These are phyloP conservation scores for Isatis lusitanica DNA, from an alignment of 441 rosid genomes.

Conservation along the genomic window DNA sequence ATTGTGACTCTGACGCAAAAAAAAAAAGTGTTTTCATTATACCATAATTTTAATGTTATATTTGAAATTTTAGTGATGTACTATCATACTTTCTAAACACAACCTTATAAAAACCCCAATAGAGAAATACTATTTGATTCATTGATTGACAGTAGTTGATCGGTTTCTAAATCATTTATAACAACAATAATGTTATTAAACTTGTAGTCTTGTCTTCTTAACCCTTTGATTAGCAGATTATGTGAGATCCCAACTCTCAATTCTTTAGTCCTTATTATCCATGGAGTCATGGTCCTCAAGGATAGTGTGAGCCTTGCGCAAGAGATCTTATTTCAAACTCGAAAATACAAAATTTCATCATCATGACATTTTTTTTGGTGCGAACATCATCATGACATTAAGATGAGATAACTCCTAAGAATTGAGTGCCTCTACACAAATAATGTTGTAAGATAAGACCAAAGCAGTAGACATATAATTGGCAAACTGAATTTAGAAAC, in stretches of 20 bases:
- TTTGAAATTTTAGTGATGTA: too few species aligned
- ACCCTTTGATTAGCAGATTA: not conserved
- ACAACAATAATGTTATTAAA: not conserved
- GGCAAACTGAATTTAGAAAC: not conserved
- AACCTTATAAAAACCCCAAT: too few species aligned
- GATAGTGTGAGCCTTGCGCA: not conserved
- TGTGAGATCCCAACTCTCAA: not conserved
- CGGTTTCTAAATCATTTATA: not conserved
- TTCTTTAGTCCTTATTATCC: not conserved
- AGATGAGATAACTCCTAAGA: not conserved
- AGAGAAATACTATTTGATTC: too few species aligned
- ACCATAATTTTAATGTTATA: too few species aligned
- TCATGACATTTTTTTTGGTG: not conserved
- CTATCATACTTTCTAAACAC: too few species aligned
- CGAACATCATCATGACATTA: not conserved
- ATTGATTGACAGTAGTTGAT: too few species aligned
- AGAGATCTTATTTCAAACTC: not conserved
- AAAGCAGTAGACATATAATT: not conserved
- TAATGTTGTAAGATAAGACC: not conserved
- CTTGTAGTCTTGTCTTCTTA: not conserved
- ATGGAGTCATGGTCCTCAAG: not conserved
- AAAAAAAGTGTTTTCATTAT: too few species aligned
- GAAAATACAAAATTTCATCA: not conserved
- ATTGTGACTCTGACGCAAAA: too few species aligned
- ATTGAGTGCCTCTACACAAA: not conserved